Conservation (phyloP, 1,284 basidiomycete genomes). For the Ganoderma boninense region DNA sequence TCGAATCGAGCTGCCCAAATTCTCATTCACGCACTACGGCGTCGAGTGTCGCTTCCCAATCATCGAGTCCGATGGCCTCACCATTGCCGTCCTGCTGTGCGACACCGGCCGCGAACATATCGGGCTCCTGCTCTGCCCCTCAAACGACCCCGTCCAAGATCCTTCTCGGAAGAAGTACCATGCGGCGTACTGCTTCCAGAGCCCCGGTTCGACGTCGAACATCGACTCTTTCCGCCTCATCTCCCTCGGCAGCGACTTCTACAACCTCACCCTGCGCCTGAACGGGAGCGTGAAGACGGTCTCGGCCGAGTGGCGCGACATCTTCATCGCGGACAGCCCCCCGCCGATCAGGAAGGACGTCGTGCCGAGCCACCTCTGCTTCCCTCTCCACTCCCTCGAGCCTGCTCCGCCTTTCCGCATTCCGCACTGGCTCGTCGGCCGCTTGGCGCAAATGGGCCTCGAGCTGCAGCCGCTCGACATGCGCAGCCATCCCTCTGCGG, state of each 20-base stretch:
- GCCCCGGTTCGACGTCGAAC: too few relatives aligned
- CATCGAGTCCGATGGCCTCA: slow-evolving; percentile 3
- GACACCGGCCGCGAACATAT: not conserved
- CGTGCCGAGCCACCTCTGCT: not conserved
- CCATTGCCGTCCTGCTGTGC: slow-evolving; percentile 13
- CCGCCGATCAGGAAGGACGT: not conserved
- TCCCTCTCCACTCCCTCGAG: not conserved
- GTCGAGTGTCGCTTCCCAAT: slow-evolving; percentile 7
- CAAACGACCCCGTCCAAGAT: not conserved
- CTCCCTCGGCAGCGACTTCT: slow-evolving; percentile 6
- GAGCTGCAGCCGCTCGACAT: not conserved
- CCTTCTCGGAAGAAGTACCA: not conserved
- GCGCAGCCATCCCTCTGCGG: not conserved
- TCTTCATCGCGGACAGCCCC: slow-evolving; percentile 8
- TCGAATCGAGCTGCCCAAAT: not conserved
- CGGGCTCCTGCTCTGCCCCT: slow-evolving; percentile 13
- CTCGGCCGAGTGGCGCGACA: slow-evolving; percentile 11
- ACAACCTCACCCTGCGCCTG: not conserved
- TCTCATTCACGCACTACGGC: not conserved
- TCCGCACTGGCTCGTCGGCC: slow-evolving; percentile 2
- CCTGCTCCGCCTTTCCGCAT: slow-evolving; percentile 9
- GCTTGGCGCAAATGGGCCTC: not conserved
- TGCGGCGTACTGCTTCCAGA: not conserved
- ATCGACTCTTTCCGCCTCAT: not conserved
- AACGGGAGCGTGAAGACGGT: not conserved